Base-by-base conservation (phyloP, 2,329 filamentous ascomycete species). In the Neonectria hederae region DNA sequence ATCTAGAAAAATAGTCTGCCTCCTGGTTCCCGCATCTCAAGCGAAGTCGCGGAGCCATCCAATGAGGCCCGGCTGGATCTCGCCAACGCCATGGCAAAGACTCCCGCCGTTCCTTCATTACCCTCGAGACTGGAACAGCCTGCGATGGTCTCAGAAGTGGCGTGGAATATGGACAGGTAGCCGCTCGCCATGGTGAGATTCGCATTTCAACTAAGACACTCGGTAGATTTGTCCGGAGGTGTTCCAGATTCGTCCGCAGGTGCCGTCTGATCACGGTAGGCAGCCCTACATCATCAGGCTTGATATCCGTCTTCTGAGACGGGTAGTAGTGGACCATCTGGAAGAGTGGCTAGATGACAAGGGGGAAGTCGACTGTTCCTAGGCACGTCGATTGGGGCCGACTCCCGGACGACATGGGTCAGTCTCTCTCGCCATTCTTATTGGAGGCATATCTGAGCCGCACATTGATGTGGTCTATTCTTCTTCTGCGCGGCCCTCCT, bases 361-460 rank as follows among this genome's bases (percentile, higher is more conserved):
- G 62, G 51, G 21, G 51, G 35, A 56, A 54, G 42, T 67, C 57
- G 55, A 28, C 55, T 62, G 65, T 65, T 67, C 56, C 30, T 48
- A 35, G 30, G 30, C 22, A 21, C 54, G 55, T 32, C 17, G 19
- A 45, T 56, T 32, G 62, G 59, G 57, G 8, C 48, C 48, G 48
- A 51, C 14, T 21, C 48, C 48, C 48, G 48, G 24, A 42, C 11
- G 9, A 19, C 40, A 22, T 6, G 38, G 19, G 21, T 14, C 4
- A 10, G 6, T 7, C 13, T 52, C 24, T n/a, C 17, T 11, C 13
- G 38, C 14, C 6, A 3, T 26, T 56, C 28, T 59, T n/a, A 67
- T 67, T 67, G 65, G 65, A 65, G 65, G 65, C 42, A 56, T 67
- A 63, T 63, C 46, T 62, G 32, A 59, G 46, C 55, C 35, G 46